Conservation (phyloP, 441 rosid species). For the Gossypium laxum region DNA sequence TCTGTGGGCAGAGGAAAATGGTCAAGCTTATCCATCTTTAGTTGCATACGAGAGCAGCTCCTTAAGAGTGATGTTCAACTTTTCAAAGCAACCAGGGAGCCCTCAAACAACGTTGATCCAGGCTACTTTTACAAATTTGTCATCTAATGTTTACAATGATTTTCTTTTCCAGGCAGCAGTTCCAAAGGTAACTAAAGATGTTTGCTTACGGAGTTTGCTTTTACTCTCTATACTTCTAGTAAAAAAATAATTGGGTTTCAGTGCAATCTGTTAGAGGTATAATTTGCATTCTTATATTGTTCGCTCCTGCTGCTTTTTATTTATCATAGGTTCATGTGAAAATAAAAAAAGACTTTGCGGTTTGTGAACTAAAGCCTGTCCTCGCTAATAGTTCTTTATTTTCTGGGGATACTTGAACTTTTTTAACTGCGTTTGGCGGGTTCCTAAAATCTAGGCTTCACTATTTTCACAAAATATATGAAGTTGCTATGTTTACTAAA, state of each 20-base stretch:
- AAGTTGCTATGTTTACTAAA: background rate
- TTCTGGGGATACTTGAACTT: background rate
- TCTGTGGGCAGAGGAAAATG: slow-evolving; percentile 45
- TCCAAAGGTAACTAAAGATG: slow-evolving; percentile 62
- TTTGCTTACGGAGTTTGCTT: background rate
- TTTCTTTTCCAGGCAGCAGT: slow-evolving; percentile 94
- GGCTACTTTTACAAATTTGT: slow-evolving; percentile 71
- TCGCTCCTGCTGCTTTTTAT: background rate
- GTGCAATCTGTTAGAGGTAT: background rate
- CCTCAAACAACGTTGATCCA: slow-evolving; percentile 52
- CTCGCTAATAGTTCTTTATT: background rate
- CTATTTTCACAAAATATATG: background rate
- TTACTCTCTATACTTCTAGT: background rate
- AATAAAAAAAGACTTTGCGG: background rate
- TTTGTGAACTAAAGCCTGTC: background rate
- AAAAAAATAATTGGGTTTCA: background rate
- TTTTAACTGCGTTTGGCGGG: background rate
- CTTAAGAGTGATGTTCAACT: slow-evolving; percentile 65
- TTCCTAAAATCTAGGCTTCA: background rate
- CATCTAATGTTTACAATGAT: slow-evolving; percentile 49
- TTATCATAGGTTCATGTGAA: background rate
- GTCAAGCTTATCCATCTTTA: slow-evolving; percentile 46
- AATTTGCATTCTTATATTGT: background rate
- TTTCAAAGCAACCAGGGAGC: slow-evolving; percentile 66
- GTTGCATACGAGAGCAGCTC: slow-evolving; percentile 78